Evolutionary conservation across 495 filamentous ascomycete species (phyloP), one percentile per base, ranked within the genome.

Genomic region (Penicillium odoratum): DNA sequence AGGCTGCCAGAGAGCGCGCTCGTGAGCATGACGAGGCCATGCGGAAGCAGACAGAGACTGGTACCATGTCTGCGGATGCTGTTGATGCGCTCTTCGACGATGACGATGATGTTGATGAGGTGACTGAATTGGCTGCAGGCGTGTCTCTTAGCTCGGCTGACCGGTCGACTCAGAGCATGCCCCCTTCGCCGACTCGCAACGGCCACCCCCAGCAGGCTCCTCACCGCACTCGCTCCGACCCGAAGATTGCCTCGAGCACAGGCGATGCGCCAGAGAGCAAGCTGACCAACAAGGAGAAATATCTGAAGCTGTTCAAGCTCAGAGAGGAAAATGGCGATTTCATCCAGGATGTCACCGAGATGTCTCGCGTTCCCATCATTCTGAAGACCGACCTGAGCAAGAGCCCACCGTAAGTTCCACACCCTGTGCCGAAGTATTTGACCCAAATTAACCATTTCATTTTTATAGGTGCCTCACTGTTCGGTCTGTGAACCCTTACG

Each of bases 341-440:
- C 77, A 96, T 98, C 65, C 94, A 98, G 72, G 94, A 98, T 71
- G 92, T 98, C 58, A 91, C 85, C 28, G 94, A 98, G 81, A 97
- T 98, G 91, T 93, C 92, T 36, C 82, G 92, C 54, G 91, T 98
- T 50, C 94, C 94, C 3, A 90, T 98, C 56, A 96, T 98, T 65
- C 76, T 98, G 51, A 98, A 97, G 86, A 98, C 94, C 34, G 94
- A 98, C 75, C 82, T 98, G 65, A 90, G 82, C 79, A 98, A 98
- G 88, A 98, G 94, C 73, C 94, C 94, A 76, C 94, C 94, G 91
- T 98, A 88, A 79, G 93, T 90, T 63, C 25, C 15, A 40, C 16
- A 16, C 16, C 4, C 34, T 40, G 15, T n/a, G 16, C 13, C 5
- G 15, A 40, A 1, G 5, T 1, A 15, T 16, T 6, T 26, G 43